Conservation (phyloP, 2,329 filamentous ascomycete species). For the Diaporthe citriasiana region DNA sequence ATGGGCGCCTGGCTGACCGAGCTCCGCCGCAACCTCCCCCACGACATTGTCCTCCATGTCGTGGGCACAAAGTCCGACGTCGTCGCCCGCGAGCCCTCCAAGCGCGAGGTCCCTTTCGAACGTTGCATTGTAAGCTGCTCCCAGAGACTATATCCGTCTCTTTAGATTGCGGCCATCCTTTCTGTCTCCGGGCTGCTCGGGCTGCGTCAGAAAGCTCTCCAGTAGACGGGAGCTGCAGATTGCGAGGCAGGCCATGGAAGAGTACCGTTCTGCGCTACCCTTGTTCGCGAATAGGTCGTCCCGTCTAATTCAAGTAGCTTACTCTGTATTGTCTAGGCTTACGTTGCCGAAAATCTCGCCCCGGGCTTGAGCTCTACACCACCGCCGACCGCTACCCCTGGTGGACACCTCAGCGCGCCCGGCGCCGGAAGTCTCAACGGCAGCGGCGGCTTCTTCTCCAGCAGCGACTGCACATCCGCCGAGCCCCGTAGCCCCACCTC, state of each 20-base stretch:
- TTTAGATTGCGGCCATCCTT: not conserved
- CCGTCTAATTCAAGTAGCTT: not conserved
- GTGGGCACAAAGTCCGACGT: constrained; percentile 95
- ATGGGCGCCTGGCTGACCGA: constrained; percentile 94
- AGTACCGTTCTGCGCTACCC: too few species aligned
- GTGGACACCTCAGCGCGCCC: constrained; percentile 37
- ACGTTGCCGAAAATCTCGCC: constrained; percentile 91
- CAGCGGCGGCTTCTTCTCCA: constrained; percentile 44
- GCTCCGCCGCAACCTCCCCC: constrained; percentile 81
- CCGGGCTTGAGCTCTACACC: constrained; percentile 78
- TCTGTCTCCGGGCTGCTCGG: not conserved
- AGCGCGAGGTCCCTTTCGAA: constrained; percentile 91
- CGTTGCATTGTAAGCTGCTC: constrained; percentile 77
- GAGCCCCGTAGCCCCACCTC: constrained; percentile 73
- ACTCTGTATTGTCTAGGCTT: constrained; percentile 60
- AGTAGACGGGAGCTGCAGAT: not conserved
- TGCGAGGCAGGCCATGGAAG: not conserved
- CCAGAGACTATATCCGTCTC: not conserved
- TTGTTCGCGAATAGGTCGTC: not conserved
- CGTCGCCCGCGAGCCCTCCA: constrained; percentile 84
- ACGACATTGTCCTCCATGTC: constrained; percentile 90
- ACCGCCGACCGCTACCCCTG: constrained; percentile 67
- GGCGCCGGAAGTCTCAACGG: constrained; percentile 47
- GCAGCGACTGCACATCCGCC: constrained; percentile 47
- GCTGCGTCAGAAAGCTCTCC: not conserved